Conservation (phyloP, 1,139 yeast species). For the Hansenula lynferdii region DNA sequence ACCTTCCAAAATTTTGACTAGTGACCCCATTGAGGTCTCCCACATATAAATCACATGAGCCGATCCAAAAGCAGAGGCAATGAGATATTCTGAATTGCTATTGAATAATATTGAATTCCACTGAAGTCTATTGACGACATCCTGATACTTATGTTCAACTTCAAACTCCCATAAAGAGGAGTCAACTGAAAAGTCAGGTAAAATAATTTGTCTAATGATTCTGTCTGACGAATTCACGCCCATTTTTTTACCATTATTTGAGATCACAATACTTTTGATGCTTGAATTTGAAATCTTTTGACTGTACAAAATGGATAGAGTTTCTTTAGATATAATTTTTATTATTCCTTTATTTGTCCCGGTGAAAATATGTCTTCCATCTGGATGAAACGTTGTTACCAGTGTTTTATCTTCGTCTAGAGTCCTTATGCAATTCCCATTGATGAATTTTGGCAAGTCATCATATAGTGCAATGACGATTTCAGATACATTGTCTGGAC, state of each 20-base stretch:
- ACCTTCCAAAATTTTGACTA: conserved; percentile 86
- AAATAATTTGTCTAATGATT: conserved; percentile 62
- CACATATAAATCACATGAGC: conserved; percentile 88
- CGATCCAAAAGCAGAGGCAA: conserved; percentile 86
- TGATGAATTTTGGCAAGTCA: conserved; percentile 32
- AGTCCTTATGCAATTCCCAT: conserved; percentile 21
- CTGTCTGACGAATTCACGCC: conserved; percentile 83
- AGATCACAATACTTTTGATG: conserved; percentile 64
- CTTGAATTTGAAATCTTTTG: conserved; percentile 61
- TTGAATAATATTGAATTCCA: conserved; percentile 84
- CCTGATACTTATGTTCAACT: conserved; percentile 81
- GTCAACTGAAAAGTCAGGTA: conserved; percentile 37
- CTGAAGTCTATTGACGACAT: conserved; percentile 80
- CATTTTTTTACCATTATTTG: conserved; percentile 62
- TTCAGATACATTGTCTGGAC: conserved; percentile 52
- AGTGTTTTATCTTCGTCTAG: conserved; percentile 26
- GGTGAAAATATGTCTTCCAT: conserved; percentile 38
- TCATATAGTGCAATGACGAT: conserved; percentile 47
- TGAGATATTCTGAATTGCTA: conserved; percentile 72
- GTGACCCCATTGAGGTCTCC: conserved; percentile 87
- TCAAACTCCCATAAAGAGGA: conserved; percentile 45
- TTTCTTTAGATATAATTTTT: conserved; percentile 35
- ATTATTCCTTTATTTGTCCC: conserved; percentile 85
- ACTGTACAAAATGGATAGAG: conserved; percentile 37
- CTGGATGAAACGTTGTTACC: conserved; percentile 27